Evolutionary conservation across 1,284 basidiomycete genomes (phyloP), one percentile per base, ranked within the genome.

Genomic region (Papiliotrema fonsecae): DNA sequence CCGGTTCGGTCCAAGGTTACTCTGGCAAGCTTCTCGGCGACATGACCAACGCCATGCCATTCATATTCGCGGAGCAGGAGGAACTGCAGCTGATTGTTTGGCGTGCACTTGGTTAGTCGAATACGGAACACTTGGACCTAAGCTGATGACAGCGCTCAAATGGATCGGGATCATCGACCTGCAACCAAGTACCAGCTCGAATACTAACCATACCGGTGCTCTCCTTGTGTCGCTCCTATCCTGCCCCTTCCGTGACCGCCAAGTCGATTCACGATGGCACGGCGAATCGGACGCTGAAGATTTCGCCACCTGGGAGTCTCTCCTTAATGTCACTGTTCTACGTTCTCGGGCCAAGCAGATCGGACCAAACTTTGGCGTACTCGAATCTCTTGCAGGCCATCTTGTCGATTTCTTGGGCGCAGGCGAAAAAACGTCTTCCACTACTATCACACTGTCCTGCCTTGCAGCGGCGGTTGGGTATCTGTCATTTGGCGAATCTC

Each of bases 381-480:
- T 72, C 31, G 68, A 72, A 47, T 55, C 61, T 6, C 52, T 72
- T 7, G 63, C 67, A 2, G 68, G 57, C 3, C 68, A 69, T 47
- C 42, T 72, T 19, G 46, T 41, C 25, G 69, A 69, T 50, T 67
- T 60, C 42, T 39, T 64, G 4, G 47, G 55, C 2, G 39, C 54
- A 22, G 47, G 38, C 21, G 48, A 52, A 14, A 61, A 56, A 48
- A 62, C 62, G 5, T 48, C 47, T 55, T 62, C 58, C 1, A 57
- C 60, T 2, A 60, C 57, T 5, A 70, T 65, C n/a, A 65, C 65
- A 0, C 51, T 70, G 7, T 61, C 57, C 4, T 72, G 69, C 43
- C 56, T 72, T 14, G 56, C 62, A 4, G 45, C 55, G 3, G 63
- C 64, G 1, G 50, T 51, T 10, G 47, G 51, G 4, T 58, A 55